These are phyloP conservation scores for Eucalyptus lansdowneana DNA, from an alignment of 345 rosid genomes.

Conservation along the genomic window DNA sequence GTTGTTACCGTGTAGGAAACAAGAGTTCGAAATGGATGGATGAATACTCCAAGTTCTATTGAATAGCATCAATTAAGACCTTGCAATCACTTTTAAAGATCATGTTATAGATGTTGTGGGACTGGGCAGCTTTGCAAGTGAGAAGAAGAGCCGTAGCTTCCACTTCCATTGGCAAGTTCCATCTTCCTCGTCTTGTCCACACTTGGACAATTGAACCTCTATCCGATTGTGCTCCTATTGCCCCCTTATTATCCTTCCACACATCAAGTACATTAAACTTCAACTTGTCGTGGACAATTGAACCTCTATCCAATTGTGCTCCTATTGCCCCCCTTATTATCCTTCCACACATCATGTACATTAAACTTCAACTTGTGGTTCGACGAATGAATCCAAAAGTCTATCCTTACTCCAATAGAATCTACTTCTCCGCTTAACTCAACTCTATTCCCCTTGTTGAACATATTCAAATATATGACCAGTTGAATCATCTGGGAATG, in stretches of 20 bases:
- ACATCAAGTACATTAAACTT: too few relatives aligned
- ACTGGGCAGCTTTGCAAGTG: not conserved
- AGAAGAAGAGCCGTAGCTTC: not conserved
- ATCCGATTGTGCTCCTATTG: too few relatives aligned
- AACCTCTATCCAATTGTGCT: too few relatives aligned
- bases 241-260: too few relatives aligned
- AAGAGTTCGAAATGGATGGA: not conserved
- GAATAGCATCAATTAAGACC: not conserved
- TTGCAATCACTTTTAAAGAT: not conserved
- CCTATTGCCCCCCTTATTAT: not conserved
- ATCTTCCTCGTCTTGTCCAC: not conserved
- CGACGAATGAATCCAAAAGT: fast-evolving
- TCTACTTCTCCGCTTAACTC: not conserved
- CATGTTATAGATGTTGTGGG: fast-evolving
- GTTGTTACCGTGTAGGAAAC: not conserved
- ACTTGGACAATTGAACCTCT: not conserved
- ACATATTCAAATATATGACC: too few relatives aligned
- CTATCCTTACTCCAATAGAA: fast-evolving
- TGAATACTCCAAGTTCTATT: not conserved
- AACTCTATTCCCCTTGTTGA: not conserved
- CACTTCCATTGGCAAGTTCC: not conserved
- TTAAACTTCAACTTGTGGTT: not conserved
- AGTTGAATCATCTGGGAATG: fast-evolving
- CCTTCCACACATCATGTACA: not conserved
- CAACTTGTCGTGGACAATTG: too few relatives aligned